These are phyloP conservation scores for Irpex sp. DNA, from an alignment of 1,284 basidiomycete species.

Conservation along the genomic window DNA sequence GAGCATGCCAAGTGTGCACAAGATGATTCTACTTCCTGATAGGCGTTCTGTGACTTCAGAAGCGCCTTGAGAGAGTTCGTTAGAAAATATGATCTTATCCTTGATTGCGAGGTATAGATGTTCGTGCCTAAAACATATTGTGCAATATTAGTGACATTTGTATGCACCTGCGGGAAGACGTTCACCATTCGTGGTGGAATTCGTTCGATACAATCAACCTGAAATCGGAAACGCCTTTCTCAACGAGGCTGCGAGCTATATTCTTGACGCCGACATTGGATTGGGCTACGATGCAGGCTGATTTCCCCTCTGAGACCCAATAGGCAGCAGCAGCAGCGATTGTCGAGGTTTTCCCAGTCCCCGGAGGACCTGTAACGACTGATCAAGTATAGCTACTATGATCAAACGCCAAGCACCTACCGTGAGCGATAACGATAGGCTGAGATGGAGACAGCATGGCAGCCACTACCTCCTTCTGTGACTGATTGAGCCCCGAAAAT, in stretches of 20 bases:
- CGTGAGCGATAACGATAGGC: conserved; percentile 9
- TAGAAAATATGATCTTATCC: conserved; percentile 31
- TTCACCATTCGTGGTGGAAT: conserved; percentile 42
- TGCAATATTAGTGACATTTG: neutral
- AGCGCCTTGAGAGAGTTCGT: conserved; percentile 23
- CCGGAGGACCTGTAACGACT: conserved; percentile 23
- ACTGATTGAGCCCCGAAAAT: conserved; percentile 7
- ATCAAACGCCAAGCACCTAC: neutral
- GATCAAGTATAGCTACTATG: neutral
- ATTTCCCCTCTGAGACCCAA: conserved; percentile 7
- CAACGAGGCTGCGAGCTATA: conserved; percentile 35
- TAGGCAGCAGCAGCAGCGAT: conserved; percentile 23
- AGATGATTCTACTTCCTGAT: conserved; percentile 27
- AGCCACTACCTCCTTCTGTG: conserved; percentile 6
- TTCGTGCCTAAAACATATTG: conserved; percentile 36
- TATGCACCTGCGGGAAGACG: too few relatives aligned
- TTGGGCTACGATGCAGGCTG: conserved; percentile 27
- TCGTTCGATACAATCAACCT: conserved; percentile 43
- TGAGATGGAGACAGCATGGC: conserved; percentile 8
- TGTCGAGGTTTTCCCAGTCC: conserved; percentile 29
- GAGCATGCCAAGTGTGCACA: conserved; percentile 40
- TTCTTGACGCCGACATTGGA: conserved; percentile 44
- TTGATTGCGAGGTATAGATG: conserved; percentile 35
- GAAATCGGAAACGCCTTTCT: conserved; percentile 31
- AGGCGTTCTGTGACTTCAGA: conserved; percentile 19